These are phyloP conservation scores for Epichloe gansuensis DNA, from an alignment of 2,329 filamentous ascomycete genomes.

Conservation along the genomic window DNA sequence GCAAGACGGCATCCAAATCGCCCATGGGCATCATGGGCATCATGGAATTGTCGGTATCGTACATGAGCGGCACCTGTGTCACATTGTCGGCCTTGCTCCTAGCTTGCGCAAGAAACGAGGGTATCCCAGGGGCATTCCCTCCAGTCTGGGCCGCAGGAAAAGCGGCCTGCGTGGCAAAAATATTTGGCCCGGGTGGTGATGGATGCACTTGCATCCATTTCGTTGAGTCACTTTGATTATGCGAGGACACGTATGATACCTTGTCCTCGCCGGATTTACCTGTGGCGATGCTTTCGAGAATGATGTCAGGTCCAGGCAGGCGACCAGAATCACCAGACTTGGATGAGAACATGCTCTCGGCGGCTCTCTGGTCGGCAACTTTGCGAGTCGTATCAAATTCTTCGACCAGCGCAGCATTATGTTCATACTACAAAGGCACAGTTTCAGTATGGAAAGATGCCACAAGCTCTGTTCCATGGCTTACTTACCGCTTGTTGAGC, in stretches of 20 bases:
- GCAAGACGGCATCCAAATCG: conserved; percentile 10
- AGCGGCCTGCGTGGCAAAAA: conserved; percentile 1
- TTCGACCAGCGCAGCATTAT: conserved; percentile 17
- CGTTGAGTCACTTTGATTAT: not conserved
- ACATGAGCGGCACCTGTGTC: conserved; percentile 10
- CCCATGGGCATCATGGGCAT: conserved; percentile 8
- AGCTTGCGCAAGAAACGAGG: conserved; percentile 16
- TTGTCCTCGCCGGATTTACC: conserved; percentile 12
- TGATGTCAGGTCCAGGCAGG: conserved; percentile 14
- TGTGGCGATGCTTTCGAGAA: conserved; percentile 15
- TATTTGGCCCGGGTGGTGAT: not conserved
- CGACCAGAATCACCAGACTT: conserved; percentile 8
- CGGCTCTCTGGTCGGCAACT: conserved; percentile 13
- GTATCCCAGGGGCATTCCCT: conserved; percentile 14
- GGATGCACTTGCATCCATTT: not conserved
- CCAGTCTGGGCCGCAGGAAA: conserved; percentile 2
- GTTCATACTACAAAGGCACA: conserved; percentile 13
- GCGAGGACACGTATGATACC: conserved; percentile 3
- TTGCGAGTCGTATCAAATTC: conserved; percentile 20
- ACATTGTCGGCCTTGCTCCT: conserved; percentile 10
- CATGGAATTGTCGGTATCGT: conserved; percentile 12
- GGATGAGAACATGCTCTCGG: conserved; percentile 5
- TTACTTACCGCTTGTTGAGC: conserved; percentile 17
- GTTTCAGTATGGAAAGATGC: not conserved
- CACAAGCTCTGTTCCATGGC: not conserved